phyloP scores from a whole-genome alignment of 202 grass and related monocot genomes.

The Digitaria exilis region DNA sequence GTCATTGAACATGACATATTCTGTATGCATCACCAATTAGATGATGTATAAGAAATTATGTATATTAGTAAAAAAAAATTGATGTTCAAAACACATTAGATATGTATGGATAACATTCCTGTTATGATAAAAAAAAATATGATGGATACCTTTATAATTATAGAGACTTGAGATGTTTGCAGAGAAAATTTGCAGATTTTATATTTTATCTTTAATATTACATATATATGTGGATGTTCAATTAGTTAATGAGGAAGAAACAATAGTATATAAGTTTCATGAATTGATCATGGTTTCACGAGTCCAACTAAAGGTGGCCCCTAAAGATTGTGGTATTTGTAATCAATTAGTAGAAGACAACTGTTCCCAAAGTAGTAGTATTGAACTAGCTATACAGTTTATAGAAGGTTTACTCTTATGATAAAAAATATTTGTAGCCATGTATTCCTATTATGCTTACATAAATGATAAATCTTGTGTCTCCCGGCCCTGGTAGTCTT shows the following conservation, averaged over 20 bases:
- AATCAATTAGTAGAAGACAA: not conserved
- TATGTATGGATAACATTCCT: not conserved
- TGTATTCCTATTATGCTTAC: not conserved
- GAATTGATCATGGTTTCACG: not conserved
- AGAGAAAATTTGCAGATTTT: not conserved
- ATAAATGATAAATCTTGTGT: not conserved
- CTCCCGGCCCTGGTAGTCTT: not conserved
- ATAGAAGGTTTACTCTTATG: not conserved
- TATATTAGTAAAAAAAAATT: not conserved
- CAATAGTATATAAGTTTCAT: not conserved
- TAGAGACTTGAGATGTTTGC: not conserved
- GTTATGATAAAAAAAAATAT: not conserved
- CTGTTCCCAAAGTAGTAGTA: not conserved
- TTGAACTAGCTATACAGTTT: not conserved
- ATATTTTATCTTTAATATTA: not conserved
- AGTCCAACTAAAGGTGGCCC: not conserved
- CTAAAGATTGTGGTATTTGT: not conserved
- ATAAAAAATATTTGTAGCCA: not conserved
- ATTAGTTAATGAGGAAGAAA: not conserved
- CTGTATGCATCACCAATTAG: not conserved
- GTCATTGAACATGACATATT: not conserved
- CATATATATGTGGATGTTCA: not conserved
- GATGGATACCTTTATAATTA: not conserved
- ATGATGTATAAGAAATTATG: not conserved
- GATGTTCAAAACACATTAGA: not conserved